Evolutionary conservation across 306 rosid genomes (phyloP).

Genomic region (Rubus parviflorus): DNA sequence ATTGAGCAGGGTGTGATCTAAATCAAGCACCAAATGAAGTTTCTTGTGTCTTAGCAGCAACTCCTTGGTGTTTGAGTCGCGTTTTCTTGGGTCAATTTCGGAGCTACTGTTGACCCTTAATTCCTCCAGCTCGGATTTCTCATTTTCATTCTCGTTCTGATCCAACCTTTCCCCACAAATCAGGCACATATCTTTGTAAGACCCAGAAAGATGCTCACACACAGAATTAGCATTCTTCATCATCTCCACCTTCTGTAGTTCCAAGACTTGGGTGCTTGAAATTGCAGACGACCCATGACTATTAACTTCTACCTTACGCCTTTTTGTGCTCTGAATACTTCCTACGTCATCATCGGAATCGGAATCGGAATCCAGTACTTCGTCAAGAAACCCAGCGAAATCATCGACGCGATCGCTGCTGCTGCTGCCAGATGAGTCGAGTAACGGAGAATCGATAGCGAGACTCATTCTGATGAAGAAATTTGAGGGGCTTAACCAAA

Average conservation of each 20-base stretch:
- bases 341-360: not conserved
- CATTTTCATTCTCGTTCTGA: not conserved
- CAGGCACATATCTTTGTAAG: slow-evolving; percentile 74
- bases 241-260: not conserved
- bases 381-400: slow-evolving; percentile 10
- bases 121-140: slow-evolving; percentile 51
- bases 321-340: not conserved
- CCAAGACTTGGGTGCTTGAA: not conserved
- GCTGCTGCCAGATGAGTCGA: not conserved
- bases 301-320: slow-evolving; percentile 25
- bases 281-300: not conserved
- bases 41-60: slow-evolving; percentile 44
- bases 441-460: not conserved
- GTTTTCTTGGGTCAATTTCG: slow-evolving; percentile 64
- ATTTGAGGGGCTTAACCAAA: no score
- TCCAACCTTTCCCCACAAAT: slow-evolving; percentile 70
- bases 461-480: slow-evolving; percentile 9
- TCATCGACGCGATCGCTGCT: slow-evolving; percentile 5
- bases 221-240: not conserved
- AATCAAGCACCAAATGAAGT: slow-evolving; percentile 78
- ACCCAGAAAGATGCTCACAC: slow-evolving; percentile 66
- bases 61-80: slow-evolving; percentile 57
- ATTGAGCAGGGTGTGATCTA: slow-evolving; percentile 80
- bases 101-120: slow-evolving; percentile 66
- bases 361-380: not conserved